Evolutionary conservation across 2,329 filamentous ascomycete genomes (phyloP).

Genomic region (Domatiomyces catenatus): DNA sequence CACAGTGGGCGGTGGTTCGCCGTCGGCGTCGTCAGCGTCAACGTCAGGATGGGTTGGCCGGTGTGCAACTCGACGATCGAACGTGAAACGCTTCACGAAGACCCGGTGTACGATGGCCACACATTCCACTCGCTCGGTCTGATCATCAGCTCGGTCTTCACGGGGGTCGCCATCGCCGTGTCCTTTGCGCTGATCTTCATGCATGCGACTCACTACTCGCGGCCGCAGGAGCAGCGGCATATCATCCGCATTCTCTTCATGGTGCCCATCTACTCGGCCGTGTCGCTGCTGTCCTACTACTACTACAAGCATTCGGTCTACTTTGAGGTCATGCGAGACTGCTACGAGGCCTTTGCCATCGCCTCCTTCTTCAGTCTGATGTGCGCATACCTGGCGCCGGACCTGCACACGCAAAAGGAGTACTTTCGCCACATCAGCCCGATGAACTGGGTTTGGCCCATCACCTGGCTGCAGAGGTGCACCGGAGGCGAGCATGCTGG

Average conservation of each 20-base stretch:
- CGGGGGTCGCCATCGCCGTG: slow-evolving; percentile 34
- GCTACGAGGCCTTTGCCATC: slow-evolving; percentile 80
- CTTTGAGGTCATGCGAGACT: slow-evolving; percentile 65
- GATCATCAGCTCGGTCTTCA: slow-evolving; percentile 38
- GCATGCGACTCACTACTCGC: slow-evolving; percentile 46
- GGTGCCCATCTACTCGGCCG: slow-evolving; percentile 65
- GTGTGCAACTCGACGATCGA: slow-evolving; percentile 37
- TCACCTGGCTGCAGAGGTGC: slow-evolving; percentile 55
- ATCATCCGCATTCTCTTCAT: slow-evolving; percentile 82
- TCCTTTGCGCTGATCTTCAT: slow-evolving; percentile 40
- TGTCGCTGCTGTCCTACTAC: slow-evolving; percentile 56
- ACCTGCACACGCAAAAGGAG: slow-evolving; percentile 64
- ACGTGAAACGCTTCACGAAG: slow-evolving; percentile 28
- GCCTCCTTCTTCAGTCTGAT: slow-evolving; percentile 72
- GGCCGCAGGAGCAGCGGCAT: slow-evolving; percentile 45
- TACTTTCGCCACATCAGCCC: slow-evolving; percentile 58
- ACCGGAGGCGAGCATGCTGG: slow-evolving; percentile 54
- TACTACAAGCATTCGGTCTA: slow-evolving; percentile 69
- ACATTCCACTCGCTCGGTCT: slow-evolving; percentile 44
- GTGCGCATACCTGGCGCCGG: slow-evolving; percentile 64
- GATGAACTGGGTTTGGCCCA: slow-evolving; percentile 59
- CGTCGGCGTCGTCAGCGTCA: neutral
- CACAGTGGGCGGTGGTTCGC: neutral
- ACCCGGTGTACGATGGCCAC: slow-evolving; percentile 37
- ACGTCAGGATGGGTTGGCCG: slow-evolving; percentile 27